Conservation (phyloP, 306 rosid species). For the Alnus rubra region DNA sequence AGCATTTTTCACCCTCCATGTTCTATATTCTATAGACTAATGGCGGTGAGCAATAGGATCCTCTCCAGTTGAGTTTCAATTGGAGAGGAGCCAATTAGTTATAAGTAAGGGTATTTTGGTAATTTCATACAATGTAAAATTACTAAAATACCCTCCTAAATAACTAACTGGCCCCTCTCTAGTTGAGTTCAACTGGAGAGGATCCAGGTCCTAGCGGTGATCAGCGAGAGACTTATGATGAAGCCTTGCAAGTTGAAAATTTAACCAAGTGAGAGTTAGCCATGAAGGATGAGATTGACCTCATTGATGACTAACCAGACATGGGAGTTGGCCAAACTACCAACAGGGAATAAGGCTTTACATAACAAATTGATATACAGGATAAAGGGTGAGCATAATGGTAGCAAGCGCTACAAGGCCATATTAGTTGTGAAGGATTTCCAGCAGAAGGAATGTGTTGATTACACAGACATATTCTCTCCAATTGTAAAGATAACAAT, state of each 20-base stretch:
- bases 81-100: too few relatives aligned
- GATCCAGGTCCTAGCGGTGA: too few relatives aligned
- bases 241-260: background rate
- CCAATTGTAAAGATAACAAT: background rate
- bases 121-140: too few relatives aligned
- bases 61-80: too few relatives aligned
- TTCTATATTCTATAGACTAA: background rate
- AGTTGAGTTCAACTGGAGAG: too few relatives aligned
- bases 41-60: background rate
- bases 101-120: too few relatives aligned
- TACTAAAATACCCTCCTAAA: too few relatives aligned
- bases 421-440: background rate
- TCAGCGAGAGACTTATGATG: background rate
- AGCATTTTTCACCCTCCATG: background rate
- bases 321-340: background rate
- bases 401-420: background rate
- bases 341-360: background rate
- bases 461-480: too few relatives aligned
- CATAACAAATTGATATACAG: background rate
- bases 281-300: slow-evolving; percentile 16
- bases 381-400: background rate
- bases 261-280: slow-evolving; percentile 3
- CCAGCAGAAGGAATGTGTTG: background rate
- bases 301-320: background rate
- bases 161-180: too few relatives aligned